These are phyloP conservation scores for Ogataea haglerorum DNA, from an alignment of 805 yeast species.

Conservation along the genomic window DNA sequence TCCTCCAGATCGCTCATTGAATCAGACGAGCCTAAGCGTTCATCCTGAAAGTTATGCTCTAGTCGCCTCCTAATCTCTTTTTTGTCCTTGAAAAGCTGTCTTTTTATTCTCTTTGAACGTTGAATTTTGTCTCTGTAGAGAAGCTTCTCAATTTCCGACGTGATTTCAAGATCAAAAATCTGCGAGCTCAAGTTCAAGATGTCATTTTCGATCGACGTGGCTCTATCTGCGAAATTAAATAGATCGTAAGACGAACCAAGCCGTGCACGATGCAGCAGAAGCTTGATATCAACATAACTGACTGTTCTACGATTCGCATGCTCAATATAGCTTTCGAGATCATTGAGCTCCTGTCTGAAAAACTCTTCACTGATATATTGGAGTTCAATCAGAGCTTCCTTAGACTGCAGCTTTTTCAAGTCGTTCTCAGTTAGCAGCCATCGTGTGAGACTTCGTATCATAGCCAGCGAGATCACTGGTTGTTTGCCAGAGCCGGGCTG, in stretches of 20 bases:
- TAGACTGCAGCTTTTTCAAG: conserved; percentile 19
- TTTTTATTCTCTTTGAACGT: conserved; percentile 10
- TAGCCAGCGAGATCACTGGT: conserved; percentile 12
- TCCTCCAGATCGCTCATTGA: conserved; percentile 6
- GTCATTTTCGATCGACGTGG: conserved; percentile 13
- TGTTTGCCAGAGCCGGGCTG: neutral
- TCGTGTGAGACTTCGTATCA: conserved; percentile 16
- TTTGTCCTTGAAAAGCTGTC: neutral
- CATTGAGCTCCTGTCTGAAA: conserved; percentile 33
- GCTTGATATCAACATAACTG: conserved; percentile 33
- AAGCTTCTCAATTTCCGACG: conserved; percentile 26
- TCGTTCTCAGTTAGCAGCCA: conserved; percentile 17
- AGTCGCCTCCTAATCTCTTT: too few species aligned
- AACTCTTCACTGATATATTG: conserved; percentile 36
- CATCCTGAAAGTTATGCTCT: conserved; percentile 1
- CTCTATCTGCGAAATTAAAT: conserved; percentile 5
- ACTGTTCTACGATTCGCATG: conserved; percentile 32
- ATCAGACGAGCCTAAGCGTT: conserved; percentile 3
- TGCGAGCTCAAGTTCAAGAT: conserved; percentile 14
- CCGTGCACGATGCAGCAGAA: conserved; percentile 32
- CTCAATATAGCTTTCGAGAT: conserved; percentile 34
- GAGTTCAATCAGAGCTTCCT: conserved; percentile 26
- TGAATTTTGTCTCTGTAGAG: conserved; percentile 21
- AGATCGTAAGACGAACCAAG: conserved; percentile 18
- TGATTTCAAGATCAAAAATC: conserved; percentile 24